Conservation (phyloP, 2,329 filamentous ascomycete genomes). For the Bisporella sp. region DNA sequence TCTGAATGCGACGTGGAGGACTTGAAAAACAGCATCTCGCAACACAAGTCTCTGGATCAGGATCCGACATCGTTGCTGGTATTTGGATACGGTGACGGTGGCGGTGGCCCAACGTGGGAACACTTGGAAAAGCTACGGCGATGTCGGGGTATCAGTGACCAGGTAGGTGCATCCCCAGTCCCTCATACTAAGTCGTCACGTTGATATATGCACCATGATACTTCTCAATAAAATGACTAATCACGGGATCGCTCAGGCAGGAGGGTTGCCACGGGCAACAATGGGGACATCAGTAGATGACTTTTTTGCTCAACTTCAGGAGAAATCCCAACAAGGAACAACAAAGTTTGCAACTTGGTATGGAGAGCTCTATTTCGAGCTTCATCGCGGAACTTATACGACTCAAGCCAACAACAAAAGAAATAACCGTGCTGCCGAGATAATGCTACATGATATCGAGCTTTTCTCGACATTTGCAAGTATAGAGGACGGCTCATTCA, state of each 20-base stretch:
- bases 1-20: slow-evolving; percentile 60
- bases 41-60: slow-evolving; percentile 62
- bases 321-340: slow-evolving; percentile 34
- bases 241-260: slow-evolving; percentile 42
- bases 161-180: no score
- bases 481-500: slow-evolving; percentile 45
- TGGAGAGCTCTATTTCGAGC: slow-evolving; percentile 63
- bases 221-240: no score
- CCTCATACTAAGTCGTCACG: no score
- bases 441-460: slow-evolving; percentile 59
- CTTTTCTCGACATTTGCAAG: slow-evolving; percentile 56
- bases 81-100: slow-evolving; percentile 63
- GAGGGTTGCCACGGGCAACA: slow-evolving; percentile 53
- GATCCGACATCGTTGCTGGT: slow-evolving; percentile 55
- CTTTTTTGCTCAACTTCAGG: slow-evolving; percentile 56
- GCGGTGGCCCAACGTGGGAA: slow-evolving; percentile 58
- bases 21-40: slow-evolving; percentile 54
- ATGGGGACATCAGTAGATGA: slow-evolving; percentile 60
- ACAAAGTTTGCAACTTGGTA: slow-evolving; percentile 61
- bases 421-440: slow-evolving; percentile 57
- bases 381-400: slow-evolving; percentile 63
- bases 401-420: slow-evolving; percentile 63
- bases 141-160: slow-evolving; percentile 45
- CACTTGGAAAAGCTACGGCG: slow-evolving; percentile 62
- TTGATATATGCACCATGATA: no score